A percentile compares a stretch with the other conserved stretches of the same genome.
phyloP scores from a whole-genome alignment of 305 asterid genomes.

The Withania somnifera region DNA sequence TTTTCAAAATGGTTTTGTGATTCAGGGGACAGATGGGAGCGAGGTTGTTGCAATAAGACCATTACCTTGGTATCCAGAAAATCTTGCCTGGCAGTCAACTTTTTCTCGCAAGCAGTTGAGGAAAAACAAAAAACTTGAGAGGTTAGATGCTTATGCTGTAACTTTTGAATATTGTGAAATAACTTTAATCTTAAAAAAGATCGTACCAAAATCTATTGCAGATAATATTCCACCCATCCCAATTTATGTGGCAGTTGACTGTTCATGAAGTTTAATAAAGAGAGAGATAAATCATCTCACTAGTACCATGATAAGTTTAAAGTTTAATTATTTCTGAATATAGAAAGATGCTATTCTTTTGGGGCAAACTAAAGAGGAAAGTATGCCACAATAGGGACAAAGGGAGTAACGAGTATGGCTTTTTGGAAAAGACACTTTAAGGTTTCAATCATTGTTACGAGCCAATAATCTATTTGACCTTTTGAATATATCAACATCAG shows the following conservation, averaged over 20 bases:
- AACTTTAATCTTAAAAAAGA: background rate
- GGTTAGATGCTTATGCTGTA: slow-evolving; percentile 30
- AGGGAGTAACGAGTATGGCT: background rate
- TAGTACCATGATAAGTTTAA: background rate
- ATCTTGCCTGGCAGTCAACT: slow-evolving; percentile 96
- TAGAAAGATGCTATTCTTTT: background rate
- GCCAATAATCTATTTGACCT: background rate
- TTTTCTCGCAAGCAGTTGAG: slow-evolving; percentile 86
- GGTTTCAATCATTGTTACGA: background rate
- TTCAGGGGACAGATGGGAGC: slow-evolving; percentile 58
- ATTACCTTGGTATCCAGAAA: slow-evolving; percentile 89
- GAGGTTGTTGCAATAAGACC: slow-evolving; percentile 71
- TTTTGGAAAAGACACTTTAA: background rate
- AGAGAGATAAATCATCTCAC: background rate
- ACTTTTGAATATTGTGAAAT: background rate
- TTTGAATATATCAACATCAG: background rate
- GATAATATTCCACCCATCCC: background rate
- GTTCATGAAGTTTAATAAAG: background rate
- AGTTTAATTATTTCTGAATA: background rate
- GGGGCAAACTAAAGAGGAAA: background rate
- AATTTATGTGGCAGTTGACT: background rate
- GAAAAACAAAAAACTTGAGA: slow-evolving; percentile 73
- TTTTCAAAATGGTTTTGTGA: background rate
- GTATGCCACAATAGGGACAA: background rate
- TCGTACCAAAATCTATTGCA: background rate